Evolutionary conservation across 2,329 filamentous ascomycete species (phyloP).

Genomic region (Scytalidium sp.): DNA sequence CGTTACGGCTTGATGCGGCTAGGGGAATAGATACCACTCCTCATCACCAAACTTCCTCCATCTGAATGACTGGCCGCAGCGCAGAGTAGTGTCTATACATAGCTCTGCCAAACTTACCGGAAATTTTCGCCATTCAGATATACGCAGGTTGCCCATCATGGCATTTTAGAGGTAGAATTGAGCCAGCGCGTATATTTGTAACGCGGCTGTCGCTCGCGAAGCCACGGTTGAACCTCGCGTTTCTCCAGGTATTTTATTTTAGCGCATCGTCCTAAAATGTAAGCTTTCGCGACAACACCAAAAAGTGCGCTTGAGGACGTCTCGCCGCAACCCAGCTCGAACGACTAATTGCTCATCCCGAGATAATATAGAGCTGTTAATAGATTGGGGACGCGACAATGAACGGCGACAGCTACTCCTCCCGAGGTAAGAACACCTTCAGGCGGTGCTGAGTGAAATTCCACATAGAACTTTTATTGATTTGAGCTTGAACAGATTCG

Average conservation of each 20-base stretch:
- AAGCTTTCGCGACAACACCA: neutral
- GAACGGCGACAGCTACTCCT: conserved; percentile 83
- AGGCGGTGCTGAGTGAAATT: neutral
- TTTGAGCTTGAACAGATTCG: conserved; percentile 37
- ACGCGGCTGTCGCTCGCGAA: neutral
- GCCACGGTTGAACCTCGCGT: neutral
- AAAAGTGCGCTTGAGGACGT: neutral
- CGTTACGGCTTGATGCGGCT: conserved; percentile 6
- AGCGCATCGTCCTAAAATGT: neutral
- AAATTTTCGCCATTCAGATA: conserved; percentile 83
- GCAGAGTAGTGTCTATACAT: conserved; percentile 89
- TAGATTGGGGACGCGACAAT: conserved; percentile 44
- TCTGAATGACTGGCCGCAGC: conserved; percentile 95
- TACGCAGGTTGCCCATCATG: conserved; percentile 33
- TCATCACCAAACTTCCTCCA: conserved; percentile 83
- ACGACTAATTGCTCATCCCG: neutral
- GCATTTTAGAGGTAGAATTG: neutral
- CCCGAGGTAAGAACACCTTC: conserved; percentile 56
- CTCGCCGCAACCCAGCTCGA: neutral
- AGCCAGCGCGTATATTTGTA: neutral
- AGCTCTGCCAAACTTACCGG: conserved; percentile 81
- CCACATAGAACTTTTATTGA: neutral
- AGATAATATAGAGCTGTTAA: neutral
- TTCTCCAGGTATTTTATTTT: neutral
- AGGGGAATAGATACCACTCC: conserved; percentile 62